These are phyloP conservation scores for Aspergillus awamori DNA, from an alignment of 2,329 filamentous ascomycete species.

Conservation along the genomic window DNA sequence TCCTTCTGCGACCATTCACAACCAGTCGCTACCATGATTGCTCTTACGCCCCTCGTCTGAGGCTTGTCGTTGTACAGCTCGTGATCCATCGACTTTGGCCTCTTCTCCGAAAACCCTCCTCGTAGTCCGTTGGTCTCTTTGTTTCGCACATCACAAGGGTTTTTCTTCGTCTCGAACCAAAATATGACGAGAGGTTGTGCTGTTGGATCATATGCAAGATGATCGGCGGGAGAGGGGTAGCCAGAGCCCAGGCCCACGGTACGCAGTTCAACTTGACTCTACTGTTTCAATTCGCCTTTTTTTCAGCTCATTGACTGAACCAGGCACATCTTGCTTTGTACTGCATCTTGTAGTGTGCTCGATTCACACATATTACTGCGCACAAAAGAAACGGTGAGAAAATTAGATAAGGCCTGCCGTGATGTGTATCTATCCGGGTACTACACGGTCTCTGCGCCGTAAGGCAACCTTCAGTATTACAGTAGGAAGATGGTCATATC, in stretches of 20 bases:
- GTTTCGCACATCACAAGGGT: not conserved
- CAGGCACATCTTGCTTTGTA: not conserved
- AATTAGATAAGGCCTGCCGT: not conserved
- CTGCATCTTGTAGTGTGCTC: not conserved
- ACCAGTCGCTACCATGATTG: slow-evolving; percentile 4
- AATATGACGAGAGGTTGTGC: not conserved
- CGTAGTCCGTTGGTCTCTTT: not conserved
- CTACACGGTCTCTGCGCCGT: not conserved
- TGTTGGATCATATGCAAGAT: not conserved
- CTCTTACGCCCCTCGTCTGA: not conserved
- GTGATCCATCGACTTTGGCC: not conserved
- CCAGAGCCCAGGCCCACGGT: not conserved
- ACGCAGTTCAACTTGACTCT: not conserved
- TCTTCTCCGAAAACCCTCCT: not conserved
- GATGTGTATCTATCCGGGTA: slow-evolving; percentile 2
- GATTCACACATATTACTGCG: not conserved
- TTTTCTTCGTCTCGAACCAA: not conserved
- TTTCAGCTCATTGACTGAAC: not conserved
- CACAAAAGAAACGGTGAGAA: not conserved
- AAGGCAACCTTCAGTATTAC: not conserved
- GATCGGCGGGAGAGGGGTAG: not conserved
- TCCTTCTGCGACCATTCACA: slow-evolving; percentile 6
- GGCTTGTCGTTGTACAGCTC: slow-evolving; percentile 5
- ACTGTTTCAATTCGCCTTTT: not conserved
- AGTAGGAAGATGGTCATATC: not conserved